Conservation (phyloP, 768 basidiomycete species). For the Daedaleopsis nitida region DNA sequence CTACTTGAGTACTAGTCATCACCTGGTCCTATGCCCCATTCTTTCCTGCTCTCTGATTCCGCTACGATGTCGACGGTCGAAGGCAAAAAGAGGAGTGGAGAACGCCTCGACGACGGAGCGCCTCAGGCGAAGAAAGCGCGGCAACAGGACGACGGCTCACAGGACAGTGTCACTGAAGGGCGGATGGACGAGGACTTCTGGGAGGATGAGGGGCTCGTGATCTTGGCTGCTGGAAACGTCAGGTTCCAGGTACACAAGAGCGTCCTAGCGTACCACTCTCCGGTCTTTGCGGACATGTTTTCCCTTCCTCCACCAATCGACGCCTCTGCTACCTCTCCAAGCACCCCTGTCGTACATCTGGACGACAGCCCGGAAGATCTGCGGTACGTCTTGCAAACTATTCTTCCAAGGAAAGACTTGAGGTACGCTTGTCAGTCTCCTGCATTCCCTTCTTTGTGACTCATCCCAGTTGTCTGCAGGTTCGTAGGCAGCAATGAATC, state of each 20-base stretch:
- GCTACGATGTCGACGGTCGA: too few relatives aligned
- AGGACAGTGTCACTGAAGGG: too few relatives aligned
- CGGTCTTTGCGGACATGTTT: neutral
- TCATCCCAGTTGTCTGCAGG: neutral
- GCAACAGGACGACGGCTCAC: too few relatives aligned
- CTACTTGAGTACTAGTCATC: too few relatives aligned
- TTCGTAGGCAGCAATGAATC: neutral
- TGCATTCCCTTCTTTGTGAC: neutral
- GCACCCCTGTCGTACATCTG: neutral
- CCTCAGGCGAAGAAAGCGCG: neutral
- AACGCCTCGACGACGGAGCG: too few relatives aligned
- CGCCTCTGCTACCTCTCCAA: neutral
- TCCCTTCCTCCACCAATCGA: neutral
- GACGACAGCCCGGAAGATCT: neutral
- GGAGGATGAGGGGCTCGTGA: constrained; percentile 29
- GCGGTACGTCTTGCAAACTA: neutral
- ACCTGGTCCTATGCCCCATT: too few relatives aligned
- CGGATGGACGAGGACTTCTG: constrained; percentile 24
- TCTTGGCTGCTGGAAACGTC: constrained; percentile 25
- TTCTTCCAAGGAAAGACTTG: neutral
- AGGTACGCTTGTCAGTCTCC: too few relatives aligned
- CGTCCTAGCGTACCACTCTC: constrained; percentile 20
- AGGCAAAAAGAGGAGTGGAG: too few relatives aligned
- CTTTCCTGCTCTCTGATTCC: too few relatives aligned
- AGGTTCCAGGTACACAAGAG: constrained; percentile 27